Base-by-base conservation (phyloP, 1,284 basidiomycete genomes). In the Butyriboletus appendiculatus region DNA sequence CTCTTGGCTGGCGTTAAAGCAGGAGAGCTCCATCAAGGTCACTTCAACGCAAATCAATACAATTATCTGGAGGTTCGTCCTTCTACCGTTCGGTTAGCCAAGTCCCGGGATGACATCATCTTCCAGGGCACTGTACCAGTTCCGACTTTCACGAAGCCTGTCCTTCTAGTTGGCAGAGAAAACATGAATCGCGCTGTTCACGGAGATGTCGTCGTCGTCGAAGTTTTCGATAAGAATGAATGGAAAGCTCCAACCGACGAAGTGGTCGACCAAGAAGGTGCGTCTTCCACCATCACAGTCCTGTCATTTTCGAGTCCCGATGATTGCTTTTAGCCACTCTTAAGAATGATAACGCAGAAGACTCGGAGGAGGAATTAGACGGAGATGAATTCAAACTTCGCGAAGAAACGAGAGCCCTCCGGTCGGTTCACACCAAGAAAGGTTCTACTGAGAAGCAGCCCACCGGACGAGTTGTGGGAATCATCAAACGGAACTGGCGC, bases 181-280 rank as follows among this genome's bases (percentile, higher is more conserved):
- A 86, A 93, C 54, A 98, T 98, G 92, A 99, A 99, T 69, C 85
- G 97, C 26, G 86, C 95, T 0, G 90, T 98, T 4, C 86, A 98
- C 52, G 96, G 97, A 1, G 97, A 99, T 66, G 75, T 97, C 16
- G 95, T 99, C 0, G 94, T 89, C 0, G 87, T 99, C 1, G 88
- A 98, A 68, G 77, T 99, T 0, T 89, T 98, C 54, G 84, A 89
- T 20, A 84, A 96, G 71, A 81, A 78, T 5, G 89, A 98, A 64
- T 99, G 97, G 97, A 94, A 92, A 69, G 88, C 92, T 0, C 91
- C 95, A 5, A 87, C 87, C 5, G 92, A 98, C 59, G 92, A 96
- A 64, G 96, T 99, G 0, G 82, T 98, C 4, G 96, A 98, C 67
- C 90, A 93, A 74, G 94, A 96, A 62, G 73, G 91, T 92, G 59